Evolutionary conservation across 495 filamentous ascomycete genomes (phyloP), one percentile per base, ranked within the genome.

Genomic region (Neurospora sp.): DNA sequence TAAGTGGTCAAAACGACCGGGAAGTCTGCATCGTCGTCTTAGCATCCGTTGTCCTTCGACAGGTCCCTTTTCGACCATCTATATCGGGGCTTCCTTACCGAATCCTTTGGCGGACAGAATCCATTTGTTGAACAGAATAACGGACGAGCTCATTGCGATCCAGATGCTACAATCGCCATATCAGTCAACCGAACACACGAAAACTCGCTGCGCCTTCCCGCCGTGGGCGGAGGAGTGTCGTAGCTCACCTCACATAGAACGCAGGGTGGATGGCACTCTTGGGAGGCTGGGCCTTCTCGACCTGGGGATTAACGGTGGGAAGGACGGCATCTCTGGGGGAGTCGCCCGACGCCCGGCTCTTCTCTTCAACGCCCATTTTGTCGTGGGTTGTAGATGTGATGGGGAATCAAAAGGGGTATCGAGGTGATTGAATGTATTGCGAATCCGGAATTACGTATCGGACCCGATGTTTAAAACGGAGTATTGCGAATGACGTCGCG

Each of bases 41-140:
- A 70, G 15, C 42, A 54, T 73, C 70, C 54, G 39, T 70, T n/a
- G 37, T 34, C n/a, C 39, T 34, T 34, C 5, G 6, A 59, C 11
- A 31, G 31, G 39, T 48, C 21, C 71, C 45, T 21, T 28, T 24
- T 31, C 13, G 54, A 28, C 28, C 5, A 66, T 31, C 28, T 66
- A 17, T 15, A 21, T 13, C 36, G 36, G 38, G 24, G 69, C 40
- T 66, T 71, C 83, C 93, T 90, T 88, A 96, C 93, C 85, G 86
- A 98, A 99, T 70, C 91, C 85, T 76, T 89, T 87, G 37, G 89
- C 92, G 78, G 92, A 90, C 71, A 98, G 88, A 76, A 99, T 94
- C 89, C 92, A 95, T 89, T 99, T 99, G 91, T 99, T 98, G 91
- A 97, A 99, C 59, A 98, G 85, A 78, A 99, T 99, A 75, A 97